phyloP scores from a whole-genome alignment of 2,329 filamentous ascomycete genomes.

The Aureobasidium zeae region DNA sequence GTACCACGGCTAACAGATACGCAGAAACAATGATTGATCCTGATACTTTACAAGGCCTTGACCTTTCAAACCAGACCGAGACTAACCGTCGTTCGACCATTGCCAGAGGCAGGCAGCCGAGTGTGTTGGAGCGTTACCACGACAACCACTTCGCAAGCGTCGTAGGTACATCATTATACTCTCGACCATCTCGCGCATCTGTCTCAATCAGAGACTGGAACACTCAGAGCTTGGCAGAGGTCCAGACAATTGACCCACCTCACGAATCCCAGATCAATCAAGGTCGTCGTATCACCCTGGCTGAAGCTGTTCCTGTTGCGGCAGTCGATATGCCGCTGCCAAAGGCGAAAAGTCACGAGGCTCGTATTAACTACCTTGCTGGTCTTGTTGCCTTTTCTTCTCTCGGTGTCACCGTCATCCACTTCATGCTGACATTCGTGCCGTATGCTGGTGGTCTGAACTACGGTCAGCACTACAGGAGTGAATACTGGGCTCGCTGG shows the following conservation, averaged over 20 bases:
- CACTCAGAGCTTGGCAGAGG: slow-evolving; percentile 2
- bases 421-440: slow-evolving; percentile 39
- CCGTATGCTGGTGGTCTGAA: slow-evolving; percentile 32
- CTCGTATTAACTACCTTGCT: slow-evolving; percentile 39
- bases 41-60: slow-evolving; percentile 2
- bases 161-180: not conserved
- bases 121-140: slow-evolving; percentile 7
- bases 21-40: slow-evolving; percentile 8
- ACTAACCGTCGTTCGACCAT: slow-evolving; percentile 4
- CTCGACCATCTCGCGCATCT: not conserved
- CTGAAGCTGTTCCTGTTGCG: slow-evolving; percentile 8
- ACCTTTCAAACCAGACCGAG: not conserved
- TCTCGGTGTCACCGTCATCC: slow-evolving; percentile 37
- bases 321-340: slow-evolving; percentile 13
- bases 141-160: slow-evolving; percentile 7
- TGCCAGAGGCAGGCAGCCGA: slow-evolving; percentile 1
- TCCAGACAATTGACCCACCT: slow-evolving; percentile 6
- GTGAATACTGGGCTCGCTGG: slow-evolving; percentile 35
- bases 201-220: slow-evolving; percentile 8
- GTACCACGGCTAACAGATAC: too few species aligned
- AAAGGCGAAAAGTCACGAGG: slow-evolving; percentile 14
- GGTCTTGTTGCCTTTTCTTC: slow-evolving; percentile 38
- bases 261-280: slow-evolving; percentile 6
- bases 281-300: slow-evolving; percentile 8
- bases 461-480: slow-evolving; percentile 30